Evolutionary conservation across 1,139 yeast genomes (phyloP).

Genomic region (Saccharomyces hybrid): DNA sequence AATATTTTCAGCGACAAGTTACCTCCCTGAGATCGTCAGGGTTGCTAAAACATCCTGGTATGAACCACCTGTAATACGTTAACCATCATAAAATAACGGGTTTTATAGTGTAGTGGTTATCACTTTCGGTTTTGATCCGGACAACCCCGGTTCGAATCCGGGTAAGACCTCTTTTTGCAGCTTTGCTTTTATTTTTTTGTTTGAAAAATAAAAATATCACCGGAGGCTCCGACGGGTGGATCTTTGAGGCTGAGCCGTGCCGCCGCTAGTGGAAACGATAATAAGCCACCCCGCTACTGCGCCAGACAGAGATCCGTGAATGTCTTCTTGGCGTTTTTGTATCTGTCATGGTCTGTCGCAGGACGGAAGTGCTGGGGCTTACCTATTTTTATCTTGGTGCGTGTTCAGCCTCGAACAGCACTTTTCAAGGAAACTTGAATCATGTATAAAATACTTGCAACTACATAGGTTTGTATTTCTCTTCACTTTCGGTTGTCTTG

Average conservation of each 20-base stretch:
- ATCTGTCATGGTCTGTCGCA: neutral
- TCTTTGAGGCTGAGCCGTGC: neutral
- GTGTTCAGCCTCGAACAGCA: neutral
- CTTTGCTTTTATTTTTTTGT: too few relatives aligned
- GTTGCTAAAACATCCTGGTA: too few relatives aligned
- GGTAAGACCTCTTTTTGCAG: slow-evolving; percentile 53
- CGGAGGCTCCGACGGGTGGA: too few relatives aligned
- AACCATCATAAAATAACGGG: neutral
- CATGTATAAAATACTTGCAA: too few relatives aligned
- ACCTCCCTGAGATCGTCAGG: too few relatives aligned
- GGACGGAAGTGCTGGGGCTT: neutral
- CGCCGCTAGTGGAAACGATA: neutral
- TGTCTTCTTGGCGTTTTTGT: neutral
- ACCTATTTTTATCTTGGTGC: neutral
- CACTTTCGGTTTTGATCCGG: slow-evolving; percentile 69
- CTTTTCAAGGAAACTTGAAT: neutral
- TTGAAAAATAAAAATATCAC: too few relatives aligned
- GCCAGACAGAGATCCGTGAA: neutral
- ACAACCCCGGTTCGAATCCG: slow-evolving; percentile 95
- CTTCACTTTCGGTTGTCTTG: too few relatives aligned
- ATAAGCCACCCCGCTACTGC: neutral
- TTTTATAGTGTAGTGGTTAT: slow-evolving; percentile 56
- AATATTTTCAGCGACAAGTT: too few relatives aligned
- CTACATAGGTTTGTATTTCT: too few relatives aligned
- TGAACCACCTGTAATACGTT: too few relatives aligned